Evolutionary conservation across 2,329 filamentous ascomycete genomes (phyloP).

Genomic region (Microascus cirrosus): DNA sequence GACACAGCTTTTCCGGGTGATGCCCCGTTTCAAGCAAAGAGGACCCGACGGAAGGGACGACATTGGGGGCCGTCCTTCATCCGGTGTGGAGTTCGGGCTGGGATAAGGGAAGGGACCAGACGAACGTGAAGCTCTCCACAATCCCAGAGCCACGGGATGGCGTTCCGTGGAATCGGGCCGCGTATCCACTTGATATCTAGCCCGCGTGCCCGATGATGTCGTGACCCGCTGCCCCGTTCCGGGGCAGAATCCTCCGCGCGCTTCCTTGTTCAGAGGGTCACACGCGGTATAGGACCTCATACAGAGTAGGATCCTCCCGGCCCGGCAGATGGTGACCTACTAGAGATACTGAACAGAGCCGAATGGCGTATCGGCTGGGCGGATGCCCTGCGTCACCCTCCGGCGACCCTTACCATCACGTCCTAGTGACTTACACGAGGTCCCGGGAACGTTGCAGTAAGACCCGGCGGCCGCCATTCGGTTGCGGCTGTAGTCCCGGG

Average conservation of each 20-base stretch:
- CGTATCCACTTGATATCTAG: background rate
- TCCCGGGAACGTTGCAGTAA: background rate
- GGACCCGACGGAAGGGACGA: background rate
- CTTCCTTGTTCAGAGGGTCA: background rate
- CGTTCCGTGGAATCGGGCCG: background rate
- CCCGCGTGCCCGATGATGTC: background rate
- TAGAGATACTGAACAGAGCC: background rate
- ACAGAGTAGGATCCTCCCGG: background rate
- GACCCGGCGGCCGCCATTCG: background rate
- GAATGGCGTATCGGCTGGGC: background rate
- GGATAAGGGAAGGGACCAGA: background rate
- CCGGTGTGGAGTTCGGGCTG: background rate
- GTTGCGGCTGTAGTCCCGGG: background rate
- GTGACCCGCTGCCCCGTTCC: background rate
- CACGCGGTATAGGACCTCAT: background rate
- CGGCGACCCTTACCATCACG: background rate
- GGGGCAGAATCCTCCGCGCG: background rate
- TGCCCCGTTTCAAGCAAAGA: background rate
- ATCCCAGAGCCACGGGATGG: background rate
- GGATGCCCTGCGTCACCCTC: background rate
- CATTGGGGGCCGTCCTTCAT: background rate
- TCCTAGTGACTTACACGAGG: background rate
- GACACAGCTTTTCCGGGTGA: background rate
- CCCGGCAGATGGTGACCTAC: background rate
- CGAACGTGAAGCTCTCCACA: background rate